Base-by-base conservation (phyloP, 2,329 filamentous ascomycete species). In the Neodidymelliopsis sp. region DNA sequence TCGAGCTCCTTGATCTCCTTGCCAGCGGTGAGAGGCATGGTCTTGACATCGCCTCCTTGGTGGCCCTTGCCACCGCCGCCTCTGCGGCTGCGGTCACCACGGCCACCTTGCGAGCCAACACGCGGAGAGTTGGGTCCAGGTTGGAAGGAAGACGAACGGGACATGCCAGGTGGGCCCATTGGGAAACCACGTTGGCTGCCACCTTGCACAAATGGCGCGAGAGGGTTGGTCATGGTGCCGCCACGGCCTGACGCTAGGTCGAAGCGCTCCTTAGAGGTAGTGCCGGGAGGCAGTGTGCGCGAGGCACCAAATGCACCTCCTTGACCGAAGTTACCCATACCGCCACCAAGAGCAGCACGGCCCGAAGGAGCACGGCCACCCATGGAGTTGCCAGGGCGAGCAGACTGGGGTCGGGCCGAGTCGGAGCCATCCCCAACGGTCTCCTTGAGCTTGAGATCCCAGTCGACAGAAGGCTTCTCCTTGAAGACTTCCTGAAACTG, bases 401-500 rank as follows among this genome's bases (percentile, higher is more conserved):
- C 88, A 73, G 73, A 86, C 75, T 70, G 85, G 75, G 72, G 83
- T 4, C 74, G 88, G 79, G 75, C 90, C 76, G 84, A 84, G 49
- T 84, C 79, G 50, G 83, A 82, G 49, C 88, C 85, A 58, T 96
- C 92, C 49, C 93, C 93, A 59, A 99, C 74, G 79, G 88, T 81
- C 76, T 89, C 87, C 82, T 93, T 82, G 54, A 99, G 86, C 67
- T 94, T 92, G 59, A 87, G 82, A 69, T 95, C 89, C 84, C 96
- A 99, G 69, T 97, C 93, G 31, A 92, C 75, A 0, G 91, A 96
- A 11, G 94, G 94, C 77, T 97, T 95, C 79, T 99, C 94, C 56
- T 91, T 95, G 77, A 97, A 99, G 15, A 96, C 91, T 63, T 84
- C 84, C 77, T 97, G 90, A 81, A 99, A 99, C 71, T 99, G 94